Percentiles rank a stretch among this genome's conserved stretches.
Conservation (phyloP, 441 rosid species). For the Oxalis stricta region DNA sequence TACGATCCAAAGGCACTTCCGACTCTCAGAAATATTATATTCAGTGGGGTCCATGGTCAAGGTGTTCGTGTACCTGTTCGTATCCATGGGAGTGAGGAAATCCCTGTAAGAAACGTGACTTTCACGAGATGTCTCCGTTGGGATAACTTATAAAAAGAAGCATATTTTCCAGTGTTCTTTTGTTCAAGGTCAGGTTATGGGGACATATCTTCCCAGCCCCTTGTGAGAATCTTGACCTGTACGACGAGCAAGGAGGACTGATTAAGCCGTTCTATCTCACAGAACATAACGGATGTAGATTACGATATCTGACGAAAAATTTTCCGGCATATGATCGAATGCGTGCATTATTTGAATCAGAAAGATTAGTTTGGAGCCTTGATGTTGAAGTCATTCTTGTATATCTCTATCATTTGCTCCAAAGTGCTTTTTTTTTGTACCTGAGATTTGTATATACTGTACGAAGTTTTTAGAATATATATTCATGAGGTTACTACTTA, state of each 20-base stretch:
- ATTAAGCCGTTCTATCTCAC: slow-evolving; percentile 41
- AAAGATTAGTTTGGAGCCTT: slow-evolving; percentile 3
- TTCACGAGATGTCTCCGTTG: slow-evolving; percentile 66
- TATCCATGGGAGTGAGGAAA: slow-evolving; percentile 75
- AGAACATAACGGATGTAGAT: slow-evolving; percentile 68
- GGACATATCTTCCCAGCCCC: slow-evolving; percentile 74
- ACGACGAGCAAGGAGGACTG: slow-evolving; percentile 55
- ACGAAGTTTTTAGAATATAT: slow-evolving; percentile 6
- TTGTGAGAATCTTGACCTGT: slow-evolving; percentile 69
- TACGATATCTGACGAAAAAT: slow-evolving; percentile 36
- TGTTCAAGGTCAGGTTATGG: slow-evolving; percentile 75
- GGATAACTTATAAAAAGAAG: slow-evolving; percentile 81
- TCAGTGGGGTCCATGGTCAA: slow-evolving; percentile 59
- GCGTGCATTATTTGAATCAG: slow-evolving; percentile 4
- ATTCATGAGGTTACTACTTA: background rate
- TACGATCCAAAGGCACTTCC: slow-evolving; percentile 66
- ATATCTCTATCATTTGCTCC: slow-evolving; percentile 3
- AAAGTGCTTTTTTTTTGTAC: background rate
- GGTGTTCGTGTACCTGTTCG: slow-evolving; percentile 91
- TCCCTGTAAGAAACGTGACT: slow-evolving; percentile 61
- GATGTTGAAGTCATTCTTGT: background rate
- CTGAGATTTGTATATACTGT: slow-evolving; percentile 14
- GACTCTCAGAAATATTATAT: slow-evolving; percentile 46
- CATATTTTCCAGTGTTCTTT: slow-evolving; percentile 83
- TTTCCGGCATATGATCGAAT: background rate